Percentiles rank a stretch among this genome's conserved stretches.
Conservation (phyloP, 441 rosid species). For the Sinapis alba region DNA sequence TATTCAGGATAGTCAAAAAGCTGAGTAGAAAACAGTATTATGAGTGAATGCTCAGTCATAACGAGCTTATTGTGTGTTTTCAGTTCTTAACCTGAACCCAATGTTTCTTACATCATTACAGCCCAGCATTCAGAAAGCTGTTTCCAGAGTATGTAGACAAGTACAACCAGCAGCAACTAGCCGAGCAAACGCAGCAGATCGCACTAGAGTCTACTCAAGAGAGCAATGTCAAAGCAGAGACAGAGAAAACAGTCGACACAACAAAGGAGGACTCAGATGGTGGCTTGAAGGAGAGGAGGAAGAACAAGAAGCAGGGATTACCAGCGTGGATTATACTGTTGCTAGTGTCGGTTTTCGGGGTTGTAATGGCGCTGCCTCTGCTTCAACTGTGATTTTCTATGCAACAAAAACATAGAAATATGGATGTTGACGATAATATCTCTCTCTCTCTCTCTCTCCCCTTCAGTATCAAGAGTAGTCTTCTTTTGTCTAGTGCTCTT, state of each 20-base stretch:
- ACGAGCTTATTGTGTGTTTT: not conserved
- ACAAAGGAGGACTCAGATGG: constrained; percentile 27
- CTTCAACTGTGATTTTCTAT: constrained; percentile 71
- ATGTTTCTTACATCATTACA: constrained; percentile 41
- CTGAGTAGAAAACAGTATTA: not conserved
- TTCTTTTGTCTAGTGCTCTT: constrained; percentile 31
- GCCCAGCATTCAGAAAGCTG: constrained; percentile 83
- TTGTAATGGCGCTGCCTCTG: constrained; percentile 94
- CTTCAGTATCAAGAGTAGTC: constrained; percentile 30
- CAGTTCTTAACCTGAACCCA: not conserved
- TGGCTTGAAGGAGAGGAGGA: constrained; percentile 42
- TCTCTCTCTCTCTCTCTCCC: not conserved
- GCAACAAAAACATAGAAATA: constrained; percentile 21
- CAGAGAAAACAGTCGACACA: constrained; percentile 37
- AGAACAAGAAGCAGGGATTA: constrained; percentile 62
- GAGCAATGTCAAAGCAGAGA: constrained; percentile 33
- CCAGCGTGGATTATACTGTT: constrained; percentile 87
- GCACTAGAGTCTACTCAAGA: constrained; percentile 47
- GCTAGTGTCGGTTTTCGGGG: constrained; percentile 83
- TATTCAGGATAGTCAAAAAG: not conserved
- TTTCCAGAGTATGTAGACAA: constrained; percentile 94
- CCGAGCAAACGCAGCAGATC: constrained; percentile 56
- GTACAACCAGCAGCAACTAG: constrained; percentile 62
- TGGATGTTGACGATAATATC: constrained; percentile 6
- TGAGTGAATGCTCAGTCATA: not conserved